Evolutionary conservation across 2,329 filamentous ascomycete species (phyloP).

Genomic region (Apiospora rasikravindrae): DNA sequence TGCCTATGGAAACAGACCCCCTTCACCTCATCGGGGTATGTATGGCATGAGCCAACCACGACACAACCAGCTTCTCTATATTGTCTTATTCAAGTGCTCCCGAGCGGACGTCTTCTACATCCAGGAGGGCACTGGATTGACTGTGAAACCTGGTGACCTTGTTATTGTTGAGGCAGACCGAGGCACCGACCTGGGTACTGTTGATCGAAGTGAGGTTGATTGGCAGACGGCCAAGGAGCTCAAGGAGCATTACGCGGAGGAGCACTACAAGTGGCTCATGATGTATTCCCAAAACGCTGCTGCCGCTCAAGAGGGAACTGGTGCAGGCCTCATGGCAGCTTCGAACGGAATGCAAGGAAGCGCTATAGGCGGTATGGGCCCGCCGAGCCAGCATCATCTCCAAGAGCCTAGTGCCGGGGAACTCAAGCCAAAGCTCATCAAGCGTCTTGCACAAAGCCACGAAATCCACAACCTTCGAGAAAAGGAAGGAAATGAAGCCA

Average conservation of each 20-base stretch:
- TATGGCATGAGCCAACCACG: conserved; percentile 66
- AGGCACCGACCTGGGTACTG: conserved; percentile 92
- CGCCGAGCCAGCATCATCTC: conserved; percentile 73
- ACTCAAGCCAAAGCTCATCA: conserved; percentile 95
- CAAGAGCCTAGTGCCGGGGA: conserved; percentile 75
- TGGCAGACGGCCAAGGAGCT: conserved; percentile 86
- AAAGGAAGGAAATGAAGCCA: conserved; percentile 97
- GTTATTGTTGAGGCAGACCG: conserved; percentile 98
- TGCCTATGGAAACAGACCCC: conserved; percentile 54
- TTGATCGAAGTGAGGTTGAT: conserved; percentile 85
- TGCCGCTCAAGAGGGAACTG: conserved; percentile 61
- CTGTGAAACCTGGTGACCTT: conserved; percentile 87
- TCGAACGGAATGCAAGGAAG: conserved; percentile 70
- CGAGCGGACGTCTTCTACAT: conserved; percentile 97
- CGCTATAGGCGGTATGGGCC: conserved; percentile 79
- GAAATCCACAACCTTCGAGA: conserved; percentile 89
- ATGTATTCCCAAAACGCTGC: conserved; percentile 90
- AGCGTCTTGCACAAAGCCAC: conserved; percentile 88
- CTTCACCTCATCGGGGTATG: conserved; percentile 66
- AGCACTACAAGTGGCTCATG: conserved; percentile 98
- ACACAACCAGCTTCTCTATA: conserved; percentile 76
- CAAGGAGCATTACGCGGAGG: conserved; percentile 90
- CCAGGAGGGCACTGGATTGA: conserved; percentile 90
- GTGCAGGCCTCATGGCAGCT: conserved; percentile 67
- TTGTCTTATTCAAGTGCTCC: conserved; percentile 96